These are phyloP conservation scores for Chlorociboria aeruginascens DNA, from an alignment of 495 filamentous ascomycete species.

Conservation along the genomic window DNA sequence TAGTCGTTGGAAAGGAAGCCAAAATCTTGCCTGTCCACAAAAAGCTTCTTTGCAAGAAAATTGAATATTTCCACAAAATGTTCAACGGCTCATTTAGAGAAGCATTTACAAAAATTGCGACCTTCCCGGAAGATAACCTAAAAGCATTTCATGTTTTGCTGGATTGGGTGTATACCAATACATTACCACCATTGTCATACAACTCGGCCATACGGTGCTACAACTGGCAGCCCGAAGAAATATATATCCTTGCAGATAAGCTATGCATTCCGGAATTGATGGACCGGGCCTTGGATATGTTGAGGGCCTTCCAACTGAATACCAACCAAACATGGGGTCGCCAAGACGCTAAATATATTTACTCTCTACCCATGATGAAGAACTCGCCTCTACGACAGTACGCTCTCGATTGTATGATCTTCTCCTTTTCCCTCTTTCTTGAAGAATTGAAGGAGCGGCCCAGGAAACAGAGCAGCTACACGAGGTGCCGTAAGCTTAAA, in stretches of 20 bases:
- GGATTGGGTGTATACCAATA: neutral
- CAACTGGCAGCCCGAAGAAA: neutral
- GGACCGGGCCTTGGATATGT: neutral
- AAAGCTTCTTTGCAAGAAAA: neutral
- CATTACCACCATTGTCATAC: neutral
- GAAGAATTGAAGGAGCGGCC: no score
- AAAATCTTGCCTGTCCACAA: constrained; percentile 11
- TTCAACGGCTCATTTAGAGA: constrained; percentile 2
- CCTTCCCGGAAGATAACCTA: neutral
- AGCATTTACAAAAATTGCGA: neutral
- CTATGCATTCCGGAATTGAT: neutral
- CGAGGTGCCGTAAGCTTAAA: no score
- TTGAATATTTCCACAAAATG: constrained; percentile 6
- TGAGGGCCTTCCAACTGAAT: neutral
- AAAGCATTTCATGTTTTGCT: neutral
- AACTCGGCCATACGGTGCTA: neutral
- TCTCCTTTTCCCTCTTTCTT: no score
- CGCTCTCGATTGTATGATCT: no score
- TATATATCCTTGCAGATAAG: constrained; percentile 1
- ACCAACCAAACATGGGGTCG: no score
- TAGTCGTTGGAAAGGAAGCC: no score
- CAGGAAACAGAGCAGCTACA: no score
- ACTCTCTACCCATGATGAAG: no score
- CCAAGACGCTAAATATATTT: no score
- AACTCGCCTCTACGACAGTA: no score